Conservation (phyloP, 1,284 basidiomycete species). For the Cryptococcus neoformans region DNA sequence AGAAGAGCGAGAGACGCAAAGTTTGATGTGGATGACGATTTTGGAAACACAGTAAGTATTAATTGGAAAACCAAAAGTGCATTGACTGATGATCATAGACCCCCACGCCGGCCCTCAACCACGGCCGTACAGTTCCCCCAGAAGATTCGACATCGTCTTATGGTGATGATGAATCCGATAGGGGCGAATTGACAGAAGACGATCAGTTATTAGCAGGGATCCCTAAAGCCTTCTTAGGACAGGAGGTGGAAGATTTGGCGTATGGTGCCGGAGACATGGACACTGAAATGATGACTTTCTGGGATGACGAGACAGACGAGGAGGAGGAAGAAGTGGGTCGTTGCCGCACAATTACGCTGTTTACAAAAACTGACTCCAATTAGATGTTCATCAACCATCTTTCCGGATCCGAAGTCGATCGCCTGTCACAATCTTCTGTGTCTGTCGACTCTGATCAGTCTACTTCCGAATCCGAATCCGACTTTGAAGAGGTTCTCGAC, state of each 20-base stretch:
- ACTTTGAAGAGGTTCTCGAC: conserved; percentile 31
- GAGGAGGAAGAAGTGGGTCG: conserved; percentile 36
- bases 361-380: not conserved
- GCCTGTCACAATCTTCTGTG: conserved; percentile 41
- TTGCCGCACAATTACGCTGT: not conserved
- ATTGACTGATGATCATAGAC: conserved; percentile 5
- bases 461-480: conserved; percentile 33
- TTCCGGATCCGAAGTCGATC: conserved; percentile 42
- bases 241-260: conserved; percentile 45
- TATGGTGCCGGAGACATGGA: conserved; percentile 41
- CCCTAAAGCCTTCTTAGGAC: conserved; percentile 40
- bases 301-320: conserved; percentile 18
- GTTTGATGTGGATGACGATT: conserved; percentile 24
- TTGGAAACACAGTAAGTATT: conserved; percentile 8
- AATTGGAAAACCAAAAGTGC: not conserved
- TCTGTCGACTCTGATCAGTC: conserved; percentile 29
- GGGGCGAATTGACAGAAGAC: conserved; percentile 28
- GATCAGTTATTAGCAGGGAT: conserved; percentile 26
- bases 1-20: conserved; percentile 42
- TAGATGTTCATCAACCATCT: conserved; percentile 39
- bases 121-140: conserved; percentile 9
- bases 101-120: conserved; percentile 11
- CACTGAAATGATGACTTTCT: conserved; percentile 4
- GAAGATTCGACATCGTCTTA: conserved; percentile 40
- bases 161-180: conserved; percentile 44